Conservation (phyloP, 148 eudicot genomes). For the Cornus suecica region DNA sequence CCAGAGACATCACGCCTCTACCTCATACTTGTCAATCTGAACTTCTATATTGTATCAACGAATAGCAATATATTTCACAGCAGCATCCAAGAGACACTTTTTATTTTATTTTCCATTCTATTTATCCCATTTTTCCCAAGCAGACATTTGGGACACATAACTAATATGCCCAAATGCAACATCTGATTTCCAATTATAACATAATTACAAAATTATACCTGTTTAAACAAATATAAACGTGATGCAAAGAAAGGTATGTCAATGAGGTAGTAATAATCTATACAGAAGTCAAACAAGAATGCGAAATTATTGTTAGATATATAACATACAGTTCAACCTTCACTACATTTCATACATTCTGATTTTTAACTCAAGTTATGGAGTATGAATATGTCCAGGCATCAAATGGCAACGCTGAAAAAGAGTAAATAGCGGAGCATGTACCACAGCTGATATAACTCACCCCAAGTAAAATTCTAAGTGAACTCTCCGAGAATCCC, state of each 20-base stretch:
- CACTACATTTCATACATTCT: no score
- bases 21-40: background rate
- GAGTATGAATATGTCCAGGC: background rate
- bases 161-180: background rate
- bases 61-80: no score
- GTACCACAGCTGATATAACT: constrained; percentile 14
- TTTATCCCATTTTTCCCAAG: background rate
- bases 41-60: background rate
- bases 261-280: background rate
- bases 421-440: background rate
- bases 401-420: background rate
- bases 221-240: background rate
- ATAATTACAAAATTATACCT: background rate
- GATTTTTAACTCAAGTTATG: background rate
- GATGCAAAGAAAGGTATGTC: background rate
- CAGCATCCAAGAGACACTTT: no score
- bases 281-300: background rate
- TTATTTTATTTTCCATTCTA: no score
- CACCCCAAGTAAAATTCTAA: constrained; percentile 81
- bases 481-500: constrained; percentile 57
- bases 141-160: background rate
- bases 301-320: background rate
- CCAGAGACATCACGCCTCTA: no score
- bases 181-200: background rate
- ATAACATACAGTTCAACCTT: background rate